A percentile compares a stretch with the other conserved stretches of the same genome.
These are phyloP conservation scores for Fraxinus sp. DNA, from an alignment of 305 asterid genomes.

Conservation along the genomic window DNA sequence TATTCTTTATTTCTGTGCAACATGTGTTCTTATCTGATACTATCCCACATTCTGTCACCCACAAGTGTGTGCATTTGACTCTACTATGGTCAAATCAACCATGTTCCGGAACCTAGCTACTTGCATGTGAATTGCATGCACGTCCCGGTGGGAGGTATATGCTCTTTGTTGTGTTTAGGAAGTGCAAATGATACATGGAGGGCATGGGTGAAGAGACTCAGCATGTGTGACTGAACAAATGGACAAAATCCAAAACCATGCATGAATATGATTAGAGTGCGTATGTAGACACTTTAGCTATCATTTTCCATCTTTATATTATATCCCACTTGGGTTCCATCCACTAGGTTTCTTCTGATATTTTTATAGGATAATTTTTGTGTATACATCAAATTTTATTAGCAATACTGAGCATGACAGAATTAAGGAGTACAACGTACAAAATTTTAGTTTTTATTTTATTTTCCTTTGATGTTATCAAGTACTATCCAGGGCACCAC, in stretches of 20 bases:
- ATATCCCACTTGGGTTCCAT: slow-evolving; percentile 9
- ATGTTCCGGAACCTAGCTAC: neutral
- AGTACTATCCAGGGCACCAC: neutral
- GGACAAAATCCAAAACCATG: slow-evolving; percentile 20
- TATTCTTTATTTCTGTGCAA: neutral
- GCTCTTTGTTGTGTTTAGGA: neutral
- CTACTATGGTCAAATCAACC: neutral
- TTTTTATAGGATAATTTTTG: neutral
- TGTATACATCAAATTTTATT: neutral
- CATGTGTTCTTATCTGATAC: neutral
- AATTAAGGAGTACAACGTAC: neutral
- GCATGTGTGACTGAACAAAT: neutral
- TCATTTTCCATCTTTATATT: slow-evolving; percentile 13
- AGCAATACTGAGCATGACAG: neutral
- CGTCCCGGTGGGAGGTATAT: neutral
- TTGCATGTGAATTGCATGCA: neutral
- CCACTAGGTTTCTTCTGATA: slow-evolving; percentile 5
- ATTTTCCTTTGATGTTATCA: neutral
- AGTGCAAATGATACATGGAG: neutral
- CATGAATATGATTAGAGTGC: slow-evolving; percentile 19
- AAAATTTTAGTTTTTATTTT: neutral
- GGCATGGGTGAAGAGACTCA: neutral
- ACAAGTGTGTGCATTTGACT: neutral
- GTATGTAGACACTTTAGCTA: neutral
- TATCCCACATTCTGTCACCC: neutral